Evolutionary conservation across 2,329 filamentous ascomycete species (phyloP), one percentile per base, ranked within the genome.

Genomic region (Fusarium protoensiforme): DNA sequence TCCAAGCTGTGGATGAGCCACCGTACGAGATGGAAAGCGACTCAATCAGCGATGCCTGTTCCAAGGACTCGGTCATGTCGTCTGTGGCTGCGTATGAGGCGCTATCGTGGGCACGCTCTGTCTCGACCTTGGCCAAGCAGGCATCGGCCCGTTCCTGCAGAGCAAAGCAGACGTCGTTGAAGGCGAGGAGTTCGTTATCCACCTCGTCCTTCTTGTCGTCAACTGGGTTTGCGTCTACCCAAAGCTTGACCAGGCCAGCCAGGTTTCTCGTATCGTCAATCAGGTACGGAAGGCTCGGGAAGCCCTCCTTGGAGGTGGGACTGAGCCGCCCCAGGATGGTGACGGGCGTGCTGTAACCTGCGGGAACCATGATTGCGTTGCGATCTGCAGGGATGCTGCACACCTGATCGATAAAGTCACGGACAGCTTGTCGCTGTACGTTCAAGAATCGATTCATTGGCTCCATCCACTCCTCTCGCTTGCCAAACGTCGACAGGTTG

Each of bases 381-480:
- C 90, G 88, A 54, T 95, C 92, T 4, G 92, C 89, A 2, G 94
- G 92, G 61, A 98, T 94, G 10, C 92, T 90, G 84, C 96, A 98
- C 54, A 98, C 90, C 33, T 91, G 88, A 79, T 98, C 95, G 68
- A 98, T 92, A 77, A 95, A 98, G 54, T 92, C 89, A 80, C 95
- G 97, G 82, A 98, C 94, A 41, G 93, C 90, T 76, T 92, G 88
- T 22, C 95, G 90, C 78, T 97, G 92, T 1, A 90, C 87, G 10
- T 87, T 88, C 39, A 98, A 85, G 77, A 98, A 98, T 48, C 89
- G 90, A 79, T 98, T 98, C 96, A 98, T 98, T 0, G 95, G 95
- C 83, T 98, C 95, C 95, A 98, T 98, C 94, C 95, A 98, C n/a
- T 93, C 91, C 82, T 98, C 96, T 80, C 98, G 97, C 79, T 93